phyloP scores from a whole-genome alignment of 768 basidiomycete species.

The Tulasnella sp. region DNA sequence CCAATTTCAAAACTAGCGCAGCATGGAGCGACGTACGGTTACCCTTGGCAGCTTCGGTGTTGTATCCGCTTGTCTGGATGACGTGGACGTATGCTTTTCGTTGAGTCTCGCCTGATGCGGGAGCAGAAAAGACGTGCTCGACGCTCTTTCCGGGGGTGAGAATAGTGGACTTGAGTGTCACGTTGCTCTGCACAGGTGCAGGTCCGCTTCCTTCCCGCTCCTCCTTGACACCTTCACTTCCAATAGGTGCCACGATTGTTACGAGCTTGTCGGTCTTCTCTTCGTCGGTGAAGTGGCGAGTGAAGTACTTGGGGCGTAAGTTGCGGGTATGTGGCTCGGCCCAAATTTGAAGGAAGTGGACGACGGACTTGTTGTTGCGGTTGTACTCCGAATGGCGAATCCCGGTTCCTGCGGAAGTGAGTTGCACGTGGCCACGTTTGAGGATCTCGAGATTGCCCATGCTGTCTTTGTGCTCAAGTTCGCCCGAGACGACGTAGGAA shows the following conservation, averaged over 20 bases:
- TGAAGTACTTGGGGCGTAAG: slow-evolving; percentile 78
- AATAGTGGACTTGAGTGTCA: slow-evolving; percentile 69
- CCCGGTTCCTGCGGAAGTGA: slow-evolving; percentile 87
- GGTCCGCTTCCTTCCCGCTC: slow-evolving; percentile 67
- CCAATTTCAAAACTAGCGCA: neutral
- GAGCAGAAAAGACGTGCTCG: slow-evolving; percentile 40
- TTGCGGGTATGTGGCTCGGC: slow-evolving; percentile 40
- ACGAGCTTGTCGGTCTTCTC: slow-evolving; percentile 71
- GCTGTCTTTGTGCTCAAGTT: slow-evolving; percentile 64
- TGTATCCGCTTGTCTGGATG: slow-evolving; percentile 78
- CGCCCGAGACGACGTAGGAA: slow-evolving; percentile 71
- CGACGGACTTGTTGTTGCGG: slow-evolving; percentile 36
- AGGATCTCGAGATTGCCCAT: slow-evolving; percentile 88
- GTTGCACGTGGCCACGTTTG: slow-evolving; percentile 80
- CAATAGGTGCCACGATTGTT: slow-evolving; percentile 68
- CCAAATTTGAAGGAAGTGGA: slow-evolving; percentile 69
- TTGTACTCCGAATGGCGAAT: slow-evolving; percentile 72
- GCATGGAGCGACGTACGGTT: neutral
- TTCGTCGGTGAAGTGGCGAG: slow-evolving; percentile 71
- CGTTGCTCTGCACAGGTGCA: slow-evolving; percentile 63
- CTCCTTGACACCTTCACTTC: slow-evolving; percentile 46
- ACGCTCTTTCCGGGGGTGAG: slow-evolving; percentile 50
- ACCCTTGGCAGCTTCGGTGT: slow-evolving; percentile 48
- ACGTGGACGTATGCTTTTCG: slow-evolving; percentile 79
- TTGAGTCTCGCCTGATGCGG: slow-evolving; percentile 22